Evolutionary conservation across 768 basidiomycete species (phyloP), one percentile per base, ranked within the genome.

Genomic region (Coprinopsis cinerea): DNA sequence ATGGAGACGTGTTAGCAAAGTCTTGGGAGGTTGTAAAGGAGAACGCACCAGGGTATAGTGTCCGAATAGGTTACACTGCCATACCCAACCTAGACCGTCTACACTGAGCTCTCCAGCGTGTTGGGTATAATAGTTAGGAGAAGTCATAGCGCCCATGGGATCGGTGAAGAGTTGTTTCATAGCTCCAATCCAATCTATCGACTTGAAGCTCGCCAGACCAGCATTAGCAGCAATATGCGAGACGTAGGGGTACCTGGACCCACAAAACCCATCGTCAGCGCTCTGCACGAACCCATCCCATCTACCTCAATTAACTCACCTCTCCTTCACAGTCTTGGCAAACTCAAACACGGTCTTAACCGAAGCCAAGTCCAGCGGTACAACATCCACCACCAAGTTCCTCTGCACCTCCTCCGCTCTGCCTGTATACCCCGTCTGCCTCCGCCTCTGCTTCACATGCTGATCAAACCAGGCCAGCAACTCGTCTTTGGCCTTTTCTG

Each of bases 41-140:
- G 23, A 3, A 74, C 84, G 48, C 59, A 92, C 90, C 55, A 93
- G 66, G 24, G 74, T 75, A 60, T 84, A 92, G 64, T 92, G 89
- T 0, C 84, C 82, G 49, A 92, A 91, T 23, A 91, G 67, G 57
- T 92, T 92, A 52, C 80, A 85, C 60, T 92, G 88, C 88, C 89
- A 93, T 5, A 83, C 77, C 75, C 77, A 84, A 2, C 91, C 91
- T 0, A 91, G 65, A 4, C 83, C 81, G 55, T 93, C 88, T 3
- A 67, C 65, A 54, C 79, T 87, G 44, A 74, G 56, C 53, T 82
- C 75, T 6, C 85, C 88, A 10, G 51, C 59, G 24, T 71, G 63
- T 61, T 92, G 88, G 3, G 70, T 50, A 58, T 83, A 77, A 63
- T 64, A 90, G 13, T 47, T 55, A 1, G 87, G 88, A 2, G 66